Base-by-base conservation (phyloP, 1,284 basidiomycete species). In the Inonotus obliquus region DNA sequence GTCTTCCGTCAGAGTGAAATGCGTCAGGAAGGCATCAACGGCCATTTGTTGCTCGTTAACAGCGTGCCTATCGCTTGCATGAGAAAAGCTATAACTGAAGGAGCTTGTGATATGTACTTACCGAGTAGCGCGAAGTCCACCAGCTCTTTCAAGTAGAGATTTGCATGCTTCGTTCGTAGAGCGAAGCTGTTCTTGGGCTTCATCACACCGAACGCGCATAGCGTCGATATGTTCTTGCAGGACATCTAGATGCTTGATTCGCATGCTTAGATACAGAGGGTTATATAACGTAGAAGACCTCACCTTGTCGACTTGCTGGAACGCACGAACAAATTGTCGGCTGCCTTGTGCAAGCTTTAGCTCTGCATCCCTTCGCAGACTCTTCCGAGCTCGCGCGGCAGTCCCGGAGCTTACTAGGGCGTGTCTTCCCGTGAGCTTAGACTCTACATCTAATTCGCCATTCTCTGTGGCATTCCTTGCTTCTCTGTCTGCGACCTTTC, bases 291-390 rank as follows among this genome's bases (percentile, higher is more conserved):
- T 4, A 21, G 17, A 57, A 17, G 53, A 59, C 63, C 89, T 67
- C 69, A 94, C 94, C 77, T 91, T 81, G 76, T 97, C 91, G 23
- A 97, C 92, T 67, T 93, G 86, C 11, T 85, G 85, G 62, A 98
- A 90, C 0, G 92, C 92, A 41, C 83, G 79, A 58, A 98, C 73
- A 72, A 98, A 96, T 65, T 85, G 82, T 52, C 83, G 81, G 65
- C 92, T 94, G 1, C 92, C 91, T 57, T 88, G 83, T 0, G 89
- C 85, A 44, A 97, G 79, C 69, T 86, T 87, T 57, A 77, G 79
- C 71, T 97, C 94, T 70, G 96, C 86, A 71, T 98, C 94, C 60
- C 86, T 79, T 61, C 91, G 84, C 57, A 98, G 78, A 69, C 87
- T 85, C 71, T 86, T 89, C 59, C 94, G 80, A 19, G 91, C 93